phyloP scores from a whole-genome alignment of 106 monocot species.

The Ottelia alismoides region DNA sequence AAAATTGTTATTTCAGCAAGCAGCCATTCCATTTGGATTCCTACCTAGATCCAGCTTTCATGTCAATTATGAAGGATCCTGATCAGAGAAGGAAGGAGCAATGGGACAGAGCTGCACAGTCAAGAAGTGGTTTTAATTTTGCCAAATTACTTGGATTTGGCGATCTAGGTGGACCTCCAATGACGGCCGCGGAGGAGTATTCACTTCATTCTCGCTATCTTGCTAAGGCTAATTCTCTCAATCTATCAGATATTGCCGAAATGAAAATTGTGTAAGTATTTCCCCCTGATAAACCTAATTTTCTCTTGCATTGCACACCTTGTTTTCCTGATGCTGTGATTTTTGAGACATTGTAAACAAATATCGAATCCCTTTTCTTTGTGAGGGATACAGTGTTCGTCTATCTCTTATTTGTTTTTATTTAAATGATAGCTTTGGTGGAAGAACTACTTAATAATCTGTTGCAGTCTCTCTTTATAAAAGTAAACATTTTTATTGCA shows the following conservation, averaged over 20 bases:
- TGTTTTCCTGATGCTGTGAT: too few relatives aligned
- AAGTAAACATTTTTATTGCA: background rate
- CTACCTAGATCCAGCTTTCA: conserved; percentile 89
- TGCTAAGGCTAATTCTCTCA: conserved; percentile 93
- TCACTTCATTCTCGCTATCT: conserved; percentile 98
- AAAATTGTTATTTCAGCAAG: conserved; percentile 22
- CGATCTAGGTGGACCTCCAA: conserved; percentile 86
- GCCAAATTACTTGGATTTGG: conserved; percentile 88
- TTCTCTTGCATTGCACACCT: too few relatives aligned
- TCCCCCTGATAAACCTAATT: too few relatives aligned
- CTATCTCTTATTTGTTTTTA: background rate
- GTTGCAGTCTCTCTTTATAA: background rate
- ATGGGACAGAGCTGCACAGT: conserved; percentile 70
- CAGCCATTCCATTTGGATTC: conserved; percentile 63
- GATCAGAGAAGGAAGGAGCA: conserved; percentile 78
- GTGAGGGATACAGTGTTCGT: background rate
- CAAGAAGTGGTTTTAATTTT: conserved; percentile 66
- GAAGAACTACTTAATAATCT: background rate
- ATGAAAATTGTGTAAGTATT: conserved; percentile 94
- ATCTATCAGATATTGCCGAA: conserved; percentile 95
- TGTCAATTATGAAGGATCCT: conserved; percentile 93
- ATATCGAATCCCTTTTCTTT: background rate
- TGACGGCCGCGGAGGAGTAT: conserved; percentile 89
- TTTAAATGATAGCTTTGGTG: background rate
- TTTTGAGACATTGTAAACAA: too few relatives aligned